Conservation (phyloP, 176 grass and related monocot species). For the Aegilops longissima region DNA sequence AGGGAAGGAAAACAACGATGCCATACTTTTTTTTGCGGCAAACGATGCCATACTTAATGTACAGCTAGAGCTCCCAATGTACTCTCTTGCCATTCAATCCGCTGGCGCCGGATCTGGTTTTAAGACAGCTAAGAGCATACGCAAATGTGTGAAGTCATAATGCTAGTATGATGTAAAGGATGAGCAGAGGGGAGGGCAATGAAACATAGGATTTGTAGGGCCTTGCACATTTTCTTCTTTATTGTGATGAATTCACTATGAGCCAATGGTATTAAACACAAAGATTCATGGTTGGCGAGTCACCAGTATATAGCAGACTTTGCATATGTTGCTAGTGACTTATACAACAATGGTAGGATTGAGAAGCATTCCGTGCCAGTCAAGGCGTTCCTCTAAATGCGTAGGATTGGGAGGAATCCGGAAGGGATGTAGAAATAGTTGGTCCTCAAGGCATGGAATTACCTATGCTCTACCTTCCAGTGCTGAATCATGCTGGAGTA, state of each 20-base stretch:
- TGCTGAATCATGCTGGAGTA: too few relatives aligned
- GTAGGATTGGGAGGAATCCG: background rate
- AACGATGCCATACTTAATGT: background rate
- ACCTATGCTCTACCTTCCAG: too few relatives aligned
- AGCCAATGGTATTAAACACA: background rate
- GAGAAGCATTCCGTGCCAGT: too few relatives aligned
- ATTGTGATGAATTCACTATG: background rate
- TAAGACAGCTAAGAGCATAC: background rate
- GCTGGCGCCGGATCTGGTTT: background rate
- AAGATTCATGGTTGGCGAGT: background rate
- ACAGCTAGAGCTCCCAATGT: too few relatives aligned
- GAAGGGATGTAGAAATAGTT: background rate
- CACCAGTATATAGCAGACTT: background rate
- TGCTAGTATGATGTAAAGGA: too few relatives aligned
- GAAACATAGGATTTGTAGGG: background rate
- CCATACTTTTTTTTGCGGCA: background rate
- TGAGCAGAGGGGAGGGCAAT: background rate
- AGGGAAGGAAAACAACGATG: too few relatives aligned
- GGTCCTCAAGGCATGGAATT: too few relatives aligned
- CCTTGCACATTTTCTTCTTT: background rate
- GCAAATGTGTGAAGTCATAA: too few relatives aligned
- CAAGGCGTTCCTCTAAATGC: background rate
- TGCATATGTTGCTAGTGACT: background rate
- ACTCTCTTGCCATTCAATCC: too few relatives aligned
- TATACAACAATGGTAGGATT: background rate